Conservation (phyloP, 331 rosid species). For the Rosa hybrid region DNA sequence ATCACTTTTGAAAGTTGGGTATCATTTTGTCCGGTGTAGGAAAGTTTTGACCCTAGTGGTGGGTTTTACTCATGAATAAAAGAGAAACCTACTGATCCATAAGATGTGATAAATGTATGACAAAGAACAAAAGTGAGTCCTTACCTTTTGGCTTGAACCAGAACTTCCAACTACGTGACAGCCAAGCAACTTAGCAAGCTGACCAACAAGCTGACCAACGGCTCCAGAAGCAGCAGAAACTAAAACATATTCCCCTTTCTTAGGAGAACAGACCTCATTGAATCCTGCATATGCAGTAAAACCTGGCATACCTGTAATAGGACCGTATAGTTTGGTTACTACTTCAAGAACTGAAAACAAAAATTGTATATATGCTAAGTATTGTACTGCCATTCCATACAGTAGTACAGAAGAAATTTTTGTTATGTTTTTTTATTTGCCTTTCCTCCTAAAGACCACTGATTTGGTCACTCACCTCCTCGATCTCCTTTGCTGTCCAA, state of each 20-base stretch:
- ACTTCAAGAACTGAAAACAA: slow-evolving; percentile 2
- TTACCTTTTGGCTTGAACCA: slow-evolving; percentile 49
- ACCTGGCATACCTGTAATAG: slow-evolving; percentile 51
- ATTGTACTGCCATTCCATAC: not conserved
- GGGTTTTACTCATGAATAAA: no score
- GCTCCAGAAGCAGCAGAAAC: slow-evolving; percentile 66
- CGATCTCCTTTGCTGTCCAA: not conserved
- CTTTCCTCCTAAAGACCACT: slow-evolving; percentile 6
- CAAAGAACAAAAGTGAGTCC: not conserved
- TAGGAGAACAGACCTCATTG: slow-evolving; percentile 56
- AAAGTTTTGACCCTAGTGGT: no score
- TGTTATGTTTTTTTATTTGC: not conserved
- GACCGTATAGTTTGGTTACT: not conserved
- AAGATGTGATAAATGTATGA: not conserved
- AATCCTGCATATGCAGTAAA: slow-evolving; percentile 59
- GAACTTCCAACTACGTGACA: slow-evolving; percentile 60
- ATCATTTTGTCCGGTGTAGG: no score
- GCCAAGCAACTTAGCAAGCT: slow-evolving; percentile 58
- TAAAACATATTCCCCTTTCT: slow-evolving; percentile 48
- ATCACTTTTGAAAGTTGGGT: no score
- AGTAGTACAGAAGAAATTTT: not conserved
- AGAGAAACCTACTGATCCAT: not conserved
- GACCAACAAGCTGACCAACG: slow-evolving; percentile 63
- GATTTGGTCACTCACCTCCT: not conserved
- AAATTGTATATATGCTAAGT: not conserved